Base-by-base conservation (phyloP, 1,284 basidiomycete genomes). In the Golubevia sp. region DNA sequence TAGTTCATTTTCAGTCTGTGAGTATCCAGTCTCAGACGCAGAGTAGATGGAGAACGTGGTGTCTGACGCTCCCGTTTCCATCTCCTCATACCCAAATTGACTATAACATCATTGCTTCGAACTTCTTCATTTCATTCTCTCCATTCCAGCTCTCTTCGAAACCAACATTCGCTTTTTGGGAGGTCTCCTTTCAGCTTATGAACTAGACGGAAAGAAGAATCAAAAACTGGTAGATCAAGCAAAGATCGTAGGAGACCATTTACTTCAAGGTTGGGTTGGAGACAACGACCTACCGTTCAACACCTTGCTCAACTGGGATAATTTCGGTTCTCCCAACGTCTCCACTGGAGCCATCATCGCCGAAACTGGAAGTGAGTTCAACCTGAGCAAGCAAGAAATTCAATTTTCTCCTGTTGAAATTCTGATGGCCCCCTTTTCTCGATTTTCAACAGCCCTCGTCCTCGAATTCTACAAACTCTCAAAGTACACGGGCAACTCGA, bases 101-200 rank as follows among this genome's bases (percentile, higher is more conserved):
- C 25, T 24, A 30, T 53, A 53, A 18, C 15, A 23, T 8, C 8
- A 53, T 18, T 8, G 15, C 21, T 18, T 8, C 11, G 8, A 23
- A 18, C 52, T 54, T 25, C n/a, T n/a, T n/a, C n/a, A n/a, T n/a
- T n/a, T n/a, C 30, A 5, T 34, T 11, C 30, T 11, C 30, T 3
- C 30, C 11, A 34, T 34, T 11, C 4, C 4, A 34, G 30, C 70
- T 49, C 49, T 79, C 7, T 79, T 79, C 34, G 76, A 79, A 58
- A 79, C 76, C 50, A 79, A 70, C 58, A 80, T 80, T 55, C 64
- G 77, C 0, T 75, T 78, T 34, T 63, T 80, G 18, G 77, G 67
- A n/a, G 76, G 76, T 11, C 51, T 78, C 2, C 62, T 80, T 38
- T 67, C 63, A 2, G 70, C 76, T 1, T 80, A 78, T 61, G 77